Conservation (phyloP, 176 grass and related monocot genomes). For the Tuctoria greenei region DNA sequence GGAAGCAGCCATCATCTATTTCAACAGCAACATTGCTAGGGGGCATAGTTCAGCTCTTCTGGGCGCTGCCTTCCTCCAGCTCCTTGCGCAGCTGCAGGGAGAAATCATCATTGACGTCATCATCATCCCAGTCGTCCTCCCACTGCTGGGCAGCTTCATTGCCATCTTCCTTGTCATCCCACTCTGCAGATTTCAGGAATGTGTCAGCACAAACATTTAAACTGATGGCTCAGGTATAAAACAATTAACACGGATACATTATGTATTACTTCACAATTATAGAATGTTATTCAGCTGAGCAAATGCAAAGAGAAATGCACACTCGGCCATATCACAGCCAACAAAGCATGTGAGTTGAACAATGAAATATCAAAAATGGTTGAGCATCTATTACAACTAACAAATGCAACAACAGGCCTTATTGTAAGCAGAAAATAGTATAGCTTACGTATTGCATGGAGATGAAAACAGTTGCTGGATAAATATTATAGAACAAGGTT, state of each 20-base stretch:
- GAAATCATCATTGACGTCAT: conserved; percentile 83
- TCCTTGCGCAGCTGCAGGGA: conserved; percentile 88
- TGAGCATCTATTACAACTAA: background rate
- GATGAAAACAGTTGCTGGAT: too few species aligned
- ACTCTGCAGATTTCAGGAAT: conserved; percentile 50
- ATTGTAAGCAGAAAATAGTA: background rate
- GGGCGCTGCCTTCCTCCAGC: conserved; percentile 54
- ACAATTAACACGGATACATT: background rate
- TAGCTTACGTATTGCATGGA: background rate
- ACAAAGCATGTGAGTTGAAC: background rate
- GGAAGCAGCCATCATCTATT: conserved; percentile 22
- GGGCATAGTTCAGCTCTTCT: conserved; percentile 56
- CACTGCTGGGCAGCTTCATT: conserved; percentile 77
- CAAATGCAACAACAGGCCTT: background rate
- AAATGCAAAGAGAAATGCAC: background rate
- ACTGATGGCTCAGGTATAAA: background rate
- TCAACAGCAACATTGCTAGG: background rate
- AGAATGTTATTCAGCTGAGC: background rate
- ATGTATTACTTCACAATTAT: background rate
- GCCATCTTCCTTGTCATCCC: conserved; percentile 90
- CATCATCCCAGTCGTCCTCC: conserved; percentile 91
- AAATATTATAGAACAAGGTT: too few species aligned
- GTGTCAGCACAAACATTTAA: background rate
- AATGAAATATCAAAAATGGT: background rate
- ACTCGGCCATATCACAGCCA: background rate